Evolutionary conservation across 352 stramenopile genomes (phyloP).

Genomic region (Phytophthora tentaculata): DNA sequence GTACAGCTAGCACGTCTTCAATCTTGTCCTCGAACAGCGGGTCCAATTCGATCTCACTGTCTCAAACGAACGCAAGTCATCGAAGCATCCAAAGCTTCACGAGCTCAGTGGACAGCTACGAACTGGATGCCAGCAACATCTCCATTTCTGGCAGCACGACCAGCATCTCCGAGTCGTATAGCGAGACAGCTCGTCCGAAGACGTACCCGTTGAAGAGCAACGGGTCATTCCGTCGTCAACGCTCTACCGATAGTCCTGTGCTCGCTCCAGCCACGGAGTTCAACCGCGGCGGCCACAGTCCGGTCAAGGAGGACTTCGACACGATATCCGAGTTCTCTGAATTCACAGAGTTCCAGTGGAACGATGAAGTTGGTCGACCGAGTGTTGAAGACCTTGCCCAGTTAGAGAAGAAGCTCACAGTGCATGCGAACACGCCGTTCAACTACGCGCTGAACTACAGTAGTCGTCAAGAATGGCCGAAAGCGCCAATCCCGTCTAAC

Average conservation of each 20-base stretch:
- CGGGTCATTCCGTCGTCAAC: constrained; percentile 33
- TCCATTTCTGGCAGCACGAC: constrained; percentile 34
- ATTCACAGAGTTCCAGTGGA: constrained; percentile 57
- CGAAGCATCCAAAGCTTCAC: constrained; percentile 56
- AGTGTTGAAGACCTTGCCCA: constrained; percentile 60
- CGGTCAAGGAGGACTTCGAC: constrained; percentile 21
- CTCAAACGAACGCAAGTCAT: constrained; percentile 22
- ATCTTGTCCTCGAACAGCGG: constrained; percentile 61
- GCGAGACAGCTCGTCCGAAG: constrained; percentile 54
- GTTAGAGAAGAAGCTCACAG: constrained; percentile 67
- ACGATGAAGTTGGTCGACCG: constrained; percentile 39
- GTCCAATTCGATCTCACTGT: constrained; percentile 28
- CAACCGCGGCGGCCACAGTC: constrained; percentile 37
- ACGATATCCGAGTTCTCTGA: constrained; percentile 46
- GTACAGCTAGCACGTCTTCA: constrained; percentile 59
- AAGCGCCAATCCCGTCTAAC: constrained; percentile 74
- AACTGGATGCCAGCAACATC: constrained; percentile 46
- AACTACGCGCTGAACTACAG: constrained; percentile 84
- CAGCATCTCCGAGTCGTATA: constrained; percentile 62
- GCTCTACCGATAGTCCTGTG: constrained; percentile 24
- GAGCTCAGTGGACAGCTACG: constrained; percentile 61
- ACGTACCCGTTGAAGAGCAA: constrained; percentile 53
- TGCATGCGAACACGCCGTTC: constrained; percentile 80
- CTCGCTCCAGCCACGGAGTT: constrained; percentile 52
- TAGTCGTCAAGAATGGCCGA: constrained; percentile 82